phyloP scores from a whole-genome alignment of 495 filamentous ascomycete species.

The Penicillium maclennaniae region DNA sequence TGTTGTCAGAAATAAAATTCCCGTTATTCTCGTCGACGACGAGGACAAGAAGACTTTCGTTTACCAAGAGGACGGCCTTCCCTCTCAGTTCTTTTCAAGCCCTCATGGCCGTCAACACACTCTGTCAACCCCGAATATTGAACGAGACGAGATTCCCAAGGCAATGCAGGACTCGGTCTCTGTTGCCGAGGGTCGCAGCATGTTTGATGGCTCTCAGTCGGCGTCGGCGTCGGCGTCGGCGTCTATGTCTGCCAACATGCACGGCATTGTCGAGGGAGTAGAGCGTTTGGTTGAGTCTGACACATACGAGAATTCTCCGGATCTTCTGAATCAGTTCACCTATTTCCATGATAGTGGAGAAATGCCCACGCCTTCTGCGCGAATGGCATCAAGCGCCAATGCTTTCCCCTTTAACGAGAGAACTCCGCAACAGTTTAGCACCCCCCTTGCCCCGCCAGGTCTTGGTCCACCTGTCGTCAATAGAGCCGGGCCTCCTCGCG shows the following conservation, averaged over 20 bases:
- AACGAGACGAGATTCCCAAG: constrained; percentile 43
- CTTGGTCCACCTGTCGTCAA: constrained; percentile 30
- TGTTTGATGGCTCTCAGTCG: constrained; percentile 44
- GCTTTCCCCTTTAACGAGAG: constrained; percentile 25
- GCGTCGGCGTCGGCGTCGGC: constrained; percentile 43
- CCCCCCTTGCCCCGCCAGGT: constrained; percentile 37
- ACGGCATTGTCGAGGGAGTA: constrained; percentile 59
- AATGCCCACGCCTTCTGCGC: constrained; percentile 28
- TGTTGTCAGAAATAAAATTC: constrained; percentile 50
- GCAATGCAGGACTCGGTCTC: constrained; percentile 27
- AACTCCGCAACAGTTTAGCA: constrained; percentile 19
- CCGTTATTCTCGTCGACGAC: constrained; percentile 43
- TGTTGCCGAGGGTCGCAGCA: constrained; percentile 33
- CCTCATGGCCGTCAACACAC: constrained; percentile 36
- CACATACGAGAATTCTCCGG: constrained; percentile 42
- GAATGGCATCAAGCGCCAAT: constrained; percentile 19
- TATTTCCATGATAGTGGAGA: constrained; percentile 21
- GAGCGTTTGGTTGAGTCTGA: constrained; percentile 58
- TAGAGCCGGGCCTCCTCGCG: constrained; percentile 20
- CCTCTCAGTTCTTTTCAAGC: constrained; percentile 46
- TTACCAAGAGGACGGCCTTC: constrained; percentile 54
- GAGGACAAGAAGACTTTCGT: constrained; percentile 51
- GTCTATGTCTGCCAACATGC: constrained; percentile 49
- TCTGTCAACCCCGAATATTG: constrained; percentile 38
- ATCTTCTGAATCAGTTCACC: constrained; percentile 23